Base-by-base conservation (phyloP, 2,329 filamentous ascomycete genomes). In the Tetracladium maxilliforme region DNA sequence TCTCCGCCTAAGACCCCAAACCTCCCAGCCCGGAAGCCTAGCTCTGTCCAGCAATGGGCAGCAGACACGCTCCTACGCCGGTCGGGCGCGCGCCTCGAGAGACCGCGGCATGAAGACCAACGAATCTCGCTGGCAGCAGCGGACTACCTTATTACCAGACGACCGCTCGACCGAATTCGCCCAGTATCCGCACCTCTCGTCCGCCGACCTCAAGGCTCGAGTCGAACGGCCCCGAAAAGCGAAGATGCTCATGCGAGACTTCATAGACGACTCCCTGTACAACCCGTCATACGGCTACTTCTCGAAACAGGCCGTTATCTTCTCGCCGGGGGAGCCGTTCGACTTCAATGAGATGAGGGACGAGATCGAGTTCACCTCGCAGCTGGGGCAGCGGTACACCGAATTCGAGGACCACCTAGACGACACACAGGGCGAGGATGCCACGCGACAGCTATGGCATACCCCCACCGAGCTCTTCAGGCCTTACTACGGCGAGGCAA, bases 211-310 rank as follows among this genome's bases (percentile, higher is more conserved):
- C 37, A 73, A 76, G 37, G 58, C 52, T 36, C 65, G 79, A 27
- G 73, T 58, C 26, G 76, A 92, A 45, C 63, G 90, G 42, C 90
- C 90, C 22, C 70, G 69, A 43, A 68, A 79, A 48, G 86, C 93
- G 37, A 94, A 93, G 67, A 98, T 98, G 90, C 57, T 94, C 43
- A 80, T 92, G 47, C 70, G 92, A 36, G 92, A 98, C 61, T 98
- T 98, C 45, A 90, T 98, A 45, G 90, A 98, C 50, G 86, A 94
- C 55, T 90, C 82, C 45, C 57, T 94, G 10, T 95, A 95, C 48
- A 94, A 95, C 45, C 84, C 84, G 0, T 65, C 82, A 38, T 95
- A 94, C 45, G 86, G 87, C 38, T 94, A 94, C 58, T 94, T 94
- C 52, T 86, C 84, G 27, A 93, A 92, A 43, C 83, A 93, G 47